Conservation (phyloP, 2,329 filamentous ascomycete species). For the Colletotrichum destructivum region DNA sequence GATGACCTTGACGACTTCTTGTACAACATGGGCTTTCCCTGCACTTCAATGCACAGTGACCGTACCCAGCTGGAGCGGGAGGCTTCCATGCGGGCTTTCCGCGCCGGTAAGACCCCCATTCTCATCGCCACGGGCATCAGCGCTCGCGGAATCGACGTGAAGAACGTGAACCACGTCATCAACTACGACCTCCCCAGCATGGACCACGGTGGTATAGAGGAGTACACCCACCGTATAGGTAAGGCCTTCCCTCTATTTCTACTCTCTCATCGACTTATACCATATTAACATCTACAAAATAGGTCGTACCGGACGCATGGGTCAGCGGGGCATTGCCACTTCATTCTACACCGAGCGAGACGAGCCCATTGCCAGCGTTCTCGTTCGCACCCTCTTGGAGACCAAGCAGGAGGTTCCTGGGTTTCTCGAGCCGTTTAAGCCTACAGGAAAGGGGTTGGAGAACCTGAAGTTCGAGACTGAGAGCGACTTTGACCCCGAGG, state of each 20-base stretch:
- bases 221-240: conserved; percentile 97
- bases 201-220: conserved; percentile 87
- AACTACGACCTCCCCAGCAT: conserved; percentile 89
- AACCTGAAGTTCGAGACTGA: conserved; percentile 71
- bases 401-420: conserved; percentile 84
- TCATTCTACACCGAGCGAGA: conserved; percentile 91
- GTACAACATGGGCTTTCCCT: conserved; percentile 84
- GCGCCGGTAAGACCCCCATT: conserved; percentile 80
- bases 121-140: conserved; percentile 89
- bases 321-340: conserved; percentile 86
- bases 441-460: conserved; percentile 60
- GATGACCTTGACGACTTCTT: conserved; percentile 91
- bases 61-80: conserved; percentile 93
- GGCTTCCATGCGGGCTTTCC: conserved; percentile 90
- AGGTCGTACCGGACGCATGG: conserved; percentile 95
- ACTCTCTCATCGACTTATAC: not conserved
- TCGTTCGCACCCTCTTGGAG: conserved; percentile 88
- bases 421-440: conserved; percentile 79
- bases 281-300: not conserved
- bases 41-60: conserved; percentile 89
- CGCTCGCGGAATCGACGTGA: conserved; percentile 90
- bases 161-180: conserved; percentile 90
- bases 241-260: conserved; percentile 50
- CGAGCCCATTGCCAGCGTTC: conserved; percentile 77
- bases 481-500: conserved; percentile 64